Evolutionary conservation across 2,329 filamentous ascomycete species (phyloP), one percentile per base, ranked within the genome.

Genomic region (Cordyceps farinosa): DNA sequence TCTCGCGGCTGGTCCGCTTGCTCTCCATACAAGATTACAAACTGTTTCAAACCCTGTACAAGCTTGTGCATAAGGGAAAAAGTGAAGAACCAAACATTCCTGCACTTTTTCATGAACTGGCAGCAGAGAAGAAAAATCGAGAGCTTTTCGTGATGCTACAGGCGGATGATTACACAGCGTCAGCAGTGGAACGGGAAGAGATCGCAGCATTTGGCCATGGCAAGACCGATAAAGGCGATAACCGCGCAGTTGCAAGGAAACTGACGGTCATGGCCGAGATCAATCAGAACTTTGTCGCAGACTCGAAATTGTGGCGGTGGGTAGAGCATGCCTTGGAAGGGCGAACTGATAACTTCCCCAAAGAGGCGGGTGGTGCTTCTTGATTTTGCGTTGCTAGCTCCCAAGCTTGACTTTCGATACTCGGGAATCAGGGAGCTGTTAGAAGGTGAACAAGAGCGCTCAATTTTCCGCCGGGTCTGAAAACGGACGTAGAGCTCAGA

Each of bases 1-100:
- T 69, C 22, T 61, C 65, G 30, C 65, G 62, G 5, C 36, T 70
- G 5, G 44, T 65, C 2, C 62, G 66, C 22, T 30, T 68, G 40
- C 61, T 70, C 8, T 68, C 67, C 2, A 63, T 30, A 5, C 63
- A 69, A n/a, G 67, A 70, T 36, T 63, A 64, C 30, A 8, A 1
- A 1, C n/a, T 65, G 1, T 69, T 69, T 6, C 53, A 59, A 61
- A 50, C 6, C 0, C 40, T 69, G 9, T 66, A 66, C 50, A 36
- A 62, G 11, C 60, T 66, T 53, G 64, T 66, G 3, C 48, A 66
- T 4, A 57, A 61, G 62, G 9, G 13, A 3, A 22, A 38, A 1
- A 11, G 13, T 11, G 55, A 63, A 51, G 59, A 62, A 11, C 29
- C 15, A 22, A 40, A 54, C 17, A 67, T 52, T n/a, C 42, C 47